These are phyloP conservation scores for Plantago elongata DNA, from an alignment of 257 asterid species.

Conservation along the genomic window DNA sequence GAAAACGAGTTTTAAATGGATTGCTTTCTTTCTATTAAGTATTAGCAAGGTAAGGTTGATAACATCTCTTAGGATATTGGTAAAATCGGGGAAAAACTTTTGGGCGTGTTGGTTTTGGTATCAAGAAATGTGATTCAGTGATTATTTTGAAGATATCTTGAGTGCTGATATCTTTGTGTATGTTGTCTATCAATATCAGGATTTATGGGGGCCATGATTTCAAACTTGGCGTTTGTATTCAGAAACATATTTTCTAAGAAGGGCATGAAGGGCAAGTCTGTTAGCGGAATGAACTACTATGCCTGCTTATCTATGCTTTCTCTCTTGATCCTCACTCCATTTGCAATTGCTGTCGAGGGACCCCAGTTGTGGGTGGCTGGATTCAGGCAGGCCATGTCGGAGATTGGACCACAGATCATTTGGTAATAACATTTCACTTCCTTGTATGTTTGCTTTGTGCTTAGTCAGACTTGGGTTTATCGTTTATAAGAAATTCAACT, in stretches of 20 bases:
- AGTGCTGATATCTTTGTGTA: slow-evolving; percentile 25
- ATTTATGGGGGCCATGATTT: slow-evolving; percentile 98
- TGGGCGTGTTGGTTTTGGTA: too few relatives aligned
- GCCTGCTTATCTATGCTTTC: slow-evolving; percentile 89
- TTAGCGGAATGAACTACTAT: slow-evolving; percentile 96
- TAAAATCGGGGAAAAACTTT: too few relatives aligned
- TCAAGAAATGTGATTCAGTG: slow-evolving; percentile 9
- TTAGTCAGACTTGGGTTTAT: slow-evolving; percentile 3
- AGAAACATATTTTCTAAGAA: slow-evolving; percentile 93
- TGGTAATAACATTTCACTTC: slow-evolving; percentile 50
- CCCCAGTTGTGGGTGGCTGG: slow-evolving; percentile 90
- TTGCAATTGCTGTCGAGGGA: slow-evolving; percentile 98
- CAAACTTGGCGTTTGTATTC: slow-evolving; percentile 93
- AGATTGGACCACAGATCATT: slow-evolving; percentile 81
- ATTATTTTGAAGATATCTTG: slow-evolving; percentile 16
- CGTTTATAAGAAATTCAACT: neutral
- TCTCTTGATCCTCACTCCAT: slow-evolving; percentile 78
- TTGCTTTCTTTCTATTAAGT: neutral
- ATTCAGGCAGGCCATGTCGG: slow-evolving; percentile 49
- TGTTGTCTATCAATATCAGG: slow-evolving; percentile 63
- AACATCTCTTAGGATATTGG: neutral
- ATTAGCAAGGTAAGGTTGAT: neutral
- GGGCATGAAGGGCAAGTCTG: slow-evolving; percentile 97
- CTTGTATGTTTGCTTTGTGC: slow-evolving; percentile 15
- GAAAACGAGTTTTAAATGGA: neutral